Percentiles rank a stretch among this genome's conserved stretches.
Evolutionary conservation across 306 rosid genomes (phyloP).

Genomic region (Mucuna pruriens): DNA sequence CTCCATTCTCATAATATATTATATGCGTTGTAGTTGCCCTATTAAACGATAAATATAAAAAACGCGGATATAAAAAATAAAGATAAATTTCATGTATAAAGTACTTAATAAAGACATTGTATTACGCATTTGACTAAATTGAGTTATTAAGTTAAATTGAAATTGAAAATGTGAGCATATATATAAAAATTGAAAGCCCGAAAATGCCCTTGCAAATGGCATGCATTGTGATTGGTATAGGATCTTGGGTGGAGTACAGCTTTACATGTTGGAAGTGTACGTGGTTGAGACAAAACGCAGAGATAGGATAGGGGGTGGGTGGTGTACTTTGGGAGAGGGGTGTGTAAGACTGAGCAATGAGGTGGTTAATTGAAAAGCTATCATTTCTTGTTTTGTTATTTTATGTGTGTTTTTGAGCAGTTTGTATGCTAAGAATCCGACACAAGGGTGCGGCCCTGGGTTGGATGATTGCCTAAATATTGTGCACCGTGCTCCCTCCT

Average conservation of each 20-base stretch:
- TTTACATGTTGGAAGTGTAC: slow-evolving; percentile 37
- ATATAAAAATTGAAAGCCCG: not conserved
- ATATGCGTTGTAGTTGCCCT: not conserved
- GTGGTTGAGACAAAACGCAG: slow-evolving; percentile 56
- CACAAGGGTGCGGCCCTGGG: slow-evolving; percentile 58
- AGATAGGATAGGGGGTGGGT: slow-evolving; percentile 31
- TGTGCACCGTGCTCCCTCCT: slow-evolving; percentile 54
- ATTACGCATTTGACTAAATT: too few relatives aligned
- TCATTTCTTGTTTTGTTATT: slow-evolving; percentile 53
- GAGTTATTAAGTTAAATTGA: too few relatives aligned
- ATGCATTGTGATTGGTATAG: not conserved
- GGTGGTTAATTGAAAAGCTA: slow-evolving; percentile 39
- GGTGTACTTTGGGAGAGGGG: not conserved
- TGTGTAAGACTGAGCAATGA: not conserved
- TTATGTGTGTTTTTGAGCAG: slow-evolving; percentile 23
- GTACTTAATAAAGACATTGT: too few relatives aligned
- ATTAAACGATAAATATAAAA: too few relatives aligned
- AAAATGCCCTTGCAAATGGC: not conserved
- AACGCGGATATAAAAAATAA: too few relatives aligned
- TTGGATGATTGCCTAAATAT: slow-evolving; percentile 54
- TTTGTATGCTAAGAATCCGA: slow-evolving; percentile 64
- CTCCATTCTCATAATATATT: not conserved
- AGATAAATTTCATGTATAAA: too few relatives aligned
- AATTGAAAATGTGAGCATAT: too few relatives aligned
- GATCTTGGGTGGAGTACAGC: slow-evolving; percentile 39